These are phyloP conservation scores for Mycena floridula DNA, from an alignment of 768 basidiomycete species.

Conservation along the genomic window DNA sequence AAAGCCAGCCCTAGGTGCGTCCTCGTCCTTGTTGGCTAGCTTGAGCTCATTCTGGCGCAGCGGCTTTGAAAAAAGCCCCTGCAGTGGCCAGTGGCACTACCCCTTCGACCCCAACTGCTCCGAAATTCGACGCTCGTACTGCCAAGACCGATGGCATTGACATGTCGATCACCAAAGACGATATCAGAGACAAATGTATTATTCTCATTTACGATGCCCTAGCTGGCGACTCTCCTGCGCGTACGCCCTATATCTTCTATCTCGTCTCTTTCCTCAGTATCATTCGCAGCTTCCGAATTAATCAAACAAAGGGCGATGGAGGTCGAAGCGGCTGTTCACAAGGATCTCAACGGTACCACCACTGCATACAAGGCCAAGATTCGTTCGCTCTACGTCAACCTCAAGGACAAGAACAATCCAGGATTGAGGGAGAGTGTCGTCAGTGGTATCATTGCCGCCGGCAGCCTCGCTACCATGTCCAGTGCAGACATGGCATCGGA, in stretches of 20 bases:
- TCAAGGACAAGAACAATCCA: slow-evolving; percentile 95
- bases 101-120: slow-evolving; percentile 23
- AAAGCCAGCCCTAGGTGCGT: slow-evolving; percentile 33
- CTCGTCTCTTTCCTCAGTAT: slow-evolving; percentile 1
- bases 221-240: slow-evolving; percentile 78
- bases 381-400: slow-evolving; percentile 83
- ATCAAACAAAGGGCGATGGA: slow-evolving; percentile 60
- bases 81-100: slow-evolving; percentile 32
- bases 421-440: slow-evolving; percentile 79
- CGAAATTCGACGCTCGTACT: slow-evolving; percentile 39
- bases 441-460: slow-evolving; percentile 67
- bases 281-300: slow-evolving; percentile 53
- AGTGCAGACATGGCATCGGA: slow-evolving; percentile 95
- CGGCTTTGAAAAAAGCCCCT: slow-evolving; percentile 20
- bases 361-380: slow-evolving; percentile 71
- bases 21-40: slow-evolving; percentile 4
- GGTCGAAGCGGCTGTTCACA: slow-evolving; percentile 64
- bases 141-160: slow-evolving; percentile 69
- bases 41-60: slow-evolving; percentile 5
- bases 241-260: slow-evolving; percentile 44
- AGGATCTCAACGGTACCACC: slow-evolving; percentile 37
- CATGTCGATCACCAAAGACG: slow-evolving; percentile 52
- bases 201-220: slow-evolving; percentile 91
- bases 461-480: slow-evolving; percentile 72
- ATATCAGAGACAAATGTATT: slow-evolving; percentile 79